phyloP scores from a whole-genome alignment of 192 early-diverging fungal genomes.

The Coemansia javaensis region DNA sequence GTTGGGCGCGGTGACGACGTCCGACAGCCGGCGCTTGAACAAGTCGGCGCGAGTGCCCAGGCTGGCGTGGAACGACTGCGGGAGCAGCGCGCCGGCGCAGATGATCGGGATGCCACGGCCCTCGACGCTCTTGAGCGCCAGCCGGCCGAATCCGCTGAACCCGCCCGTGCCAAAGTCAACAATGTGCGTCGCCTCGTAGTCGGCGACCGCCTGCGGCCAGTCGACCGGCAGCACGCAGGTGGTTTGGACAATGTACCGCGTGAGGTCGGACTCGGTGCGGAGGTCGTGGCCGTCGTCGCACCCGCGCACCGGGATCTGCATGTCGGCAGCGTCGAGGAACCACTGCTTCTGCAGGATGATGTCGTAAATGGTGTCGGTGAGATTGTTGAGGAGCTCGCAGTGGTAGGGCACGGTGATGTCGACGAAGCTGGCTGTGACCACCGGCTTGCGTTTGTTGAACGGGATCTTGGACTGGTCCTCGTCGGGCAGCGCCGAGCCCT shows the following conservation, averaged over 20 bases:
- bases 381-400: slow-evolving; percentile 6
- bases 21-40: slow-evolving; percentile 60
- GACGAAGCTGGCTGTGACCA: slow-evolving; percentile 73
- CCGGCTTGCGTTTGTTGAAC: slow-evolving; percentile 70
- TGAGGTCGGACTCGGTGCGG: slow-evolving; percentile 53
- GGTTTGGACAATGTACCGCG: slow-evolving; percentile 60
- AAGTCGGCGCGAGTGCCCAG: slow-evolving; percentile 70
- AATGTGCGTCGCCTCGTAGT: slow-evolving; percentile 68
- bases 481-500: slow-evolving; percentile 4
- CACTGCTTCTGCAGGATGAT: slow-evolving; percentile 19
- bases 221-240: slow-evolving; percentile 59
- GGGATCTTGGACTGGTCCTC: slow-evolving; percentile 67
- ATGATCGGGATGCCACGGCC: slow-evolving; percentile 70
- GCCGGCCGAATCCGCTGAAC: slow-evolving; percentile 71
- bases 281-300: slow-evolving; percentile 81
- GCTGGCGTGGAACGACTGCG: too few relatives aligned
- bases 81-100: slow-evolving; percentile 16
- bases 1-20: slow-evolving; percentile 74
- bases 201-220: slow-evolving; percentile 59
- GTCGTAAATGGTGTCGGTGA: neutral
- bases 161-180: slow-evolving; percentile 94
- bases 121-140: slow-evolving; percentile 83
- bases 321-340: slow-evolving; percentile 5
- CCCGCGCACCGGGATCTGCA: slow-evolving; percentile 64
- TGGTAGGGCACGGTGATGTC: slow-evolving; percentile 83